A percentile compares a stretch with the other conserved stretches of the same genome.
phyloP scores from a whole-genome alignment of 768 basidiomycete genomes.

The Pisolithus marmoratus region DNA sequence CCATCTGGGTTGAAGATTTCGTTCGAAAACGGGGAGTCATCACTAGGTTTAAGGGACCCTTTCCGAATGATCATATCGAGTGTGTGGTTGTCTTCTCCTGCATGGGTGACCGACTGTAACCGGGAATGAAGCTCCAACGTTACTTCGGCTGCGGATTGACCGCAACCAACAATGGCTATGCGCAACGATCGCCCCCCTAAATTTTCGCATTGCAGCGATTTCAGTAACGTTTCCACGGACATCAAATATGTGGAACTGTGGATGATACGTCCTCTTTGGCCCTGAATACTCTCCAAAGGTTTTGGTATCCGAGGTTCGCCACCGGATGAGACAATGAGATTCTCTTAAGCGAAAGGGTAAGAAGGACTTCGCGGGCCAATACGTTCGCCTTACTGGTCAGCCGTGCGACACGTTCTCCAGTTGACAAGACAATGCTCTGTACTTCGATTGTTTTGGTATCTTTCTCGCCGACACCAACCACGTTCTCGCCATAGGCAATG shows the following conservation, averaged over 20 bases:
- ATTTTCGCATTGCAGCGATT: conserved; percentile 15
- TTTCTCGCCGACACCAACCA: conserved; percentile 34
- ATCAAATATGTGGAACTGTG: conserved; percentile 41
- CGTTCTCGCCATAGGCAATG: conserved; percentile 42
- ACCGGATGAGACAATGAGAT: conserved; percentile 48
- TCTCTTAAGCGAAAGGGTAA: conserved; percentile 25
- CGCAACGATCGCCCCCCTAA: conserved; percentile 26
- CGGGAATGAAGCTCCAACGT: conserved; percentile 39
- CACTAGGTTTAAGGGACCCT: conserved; percentile 45
- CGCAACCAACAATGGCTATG: conserved; percentile 43
- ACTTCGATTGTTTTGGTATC: conserved; percentile 34
- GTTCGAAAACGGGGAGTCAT: conserved; percentile 49
- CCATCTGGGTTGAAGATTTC: conserved; percentile 49
- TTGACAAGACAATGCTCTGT: conserved; percentile 30
- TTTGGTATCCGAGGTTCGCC: conserved; percentile 41
- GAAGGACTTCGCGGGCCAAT: background rate
- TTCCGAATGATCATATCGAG: conserved; percentile 48
- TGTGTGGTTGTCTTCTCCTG: conserved; percentile 26
- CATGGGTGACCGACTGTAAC: conserved; percentile 27
- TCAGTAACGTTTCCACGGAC: conserved; percentile 33
- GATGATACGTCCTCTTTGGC: conserved; percentile 31
- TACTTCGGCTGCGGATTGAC: conserved; percentile 45
- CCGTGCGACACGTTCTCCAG: conserved; percentile 30
- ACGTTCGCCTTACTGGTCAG: conserved; percentile 33
- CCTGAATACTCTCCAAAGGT: conserved; percentile 25